Conservation (phyloP, 2,329 filamentous ascomycete genomes). For the Fusarium sp. region DNA sequence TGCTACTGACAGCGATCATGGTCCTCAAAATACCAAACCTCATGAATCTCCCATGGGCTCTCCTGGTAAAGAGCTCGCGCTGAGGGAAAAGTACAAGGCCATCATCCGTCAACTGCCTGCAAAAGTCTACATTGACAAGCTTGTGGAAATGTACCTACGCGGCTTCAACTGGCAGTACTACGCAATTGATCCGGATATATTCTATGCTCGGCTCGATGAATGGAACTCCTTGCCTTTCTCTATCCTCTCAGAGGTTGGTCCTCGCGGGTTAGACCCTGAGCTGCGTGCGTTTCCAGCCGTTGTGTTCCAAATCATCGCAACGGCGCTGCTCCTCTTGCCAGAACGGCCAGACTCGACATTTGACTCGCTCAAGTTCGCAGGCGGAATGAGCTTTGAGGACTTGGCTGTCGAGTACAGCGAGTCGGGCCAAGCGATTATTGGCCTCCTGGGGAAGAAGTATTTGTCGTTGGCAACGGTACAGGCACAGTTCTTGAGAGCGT, state of each 20-base stretch:
- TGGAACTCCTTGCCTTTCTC: conserved; percentile 67
- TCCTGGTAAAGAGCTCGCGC: conserved; percentile 50
- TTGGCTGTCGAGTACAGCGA: conserved; percentile 71
- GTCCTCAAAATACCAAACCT: conserved; percentile 1
- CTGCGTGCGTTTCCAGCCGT: conserved; percentile 68
- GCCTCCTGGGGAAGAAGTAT: conserved; percentile 66
- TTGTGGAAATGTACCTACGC: conserved; percentile 65
- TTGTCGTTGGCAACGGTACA: conserved; percentile 67
- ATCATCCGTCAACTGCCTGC: conserved; percentile 68
- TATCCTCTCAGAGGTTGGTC: conserved; percentile 60
- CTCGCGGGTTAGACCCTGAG: conserved; percentile 61
- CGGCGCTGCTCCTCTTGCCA: conserved; percentile 64
- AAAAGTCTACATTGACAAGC: conserved; percentile 63
- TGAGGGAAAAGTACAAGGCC: conserved; percentile 68
- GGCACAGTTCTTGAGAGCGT: conserved; percentile 66
- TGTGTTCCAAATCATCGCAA: conserved; percentile 68
- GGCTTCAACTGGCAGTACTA: conserved; percentile 71
- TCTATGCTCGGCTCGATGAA: conserved; percentile 61
- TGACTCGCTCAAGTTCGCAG: conserved; percentile 67
- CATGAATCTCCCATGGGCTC: conserved; percentile 1
- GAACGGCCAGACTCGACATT: conserved; percentile 60
- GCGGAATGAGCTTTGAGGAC: conserved; percentile 69
- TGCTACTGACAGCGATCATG: conserved; percentile 48
- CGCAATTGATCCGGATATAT: conserved; percentile 64
- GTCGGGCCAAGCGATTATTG: conserved; percentile 63